Base-by-base conservation (phyloP, 148 eudicot genomes). In the Chenopodium album region DNA sequence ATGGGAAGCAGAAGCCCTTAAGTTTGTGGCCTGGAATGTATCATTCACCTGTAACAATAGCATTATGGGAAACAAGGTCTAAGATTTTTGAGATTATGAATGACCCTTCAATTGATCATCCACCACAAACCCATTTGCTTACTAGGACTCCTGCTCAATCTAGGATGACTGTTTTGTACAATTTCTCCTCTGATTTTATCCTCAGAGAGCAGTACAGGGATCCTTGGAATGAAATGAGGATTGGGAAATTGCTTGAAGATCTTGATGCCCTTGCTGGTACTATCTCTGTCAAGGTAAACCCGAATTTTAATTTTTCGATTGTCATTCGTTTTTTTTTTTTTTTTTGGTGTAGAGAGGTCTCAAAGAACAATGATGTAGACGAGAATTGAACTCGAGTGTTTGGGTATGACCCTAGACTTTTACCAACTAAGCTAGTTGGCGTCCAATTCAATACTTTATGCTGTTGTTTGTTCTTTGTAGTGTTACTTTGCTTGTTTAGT, bases 181-280 rank as follows among this genome's bases (percentile, higher is more conserved):
- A 90, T 63, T 96, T 96, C 73, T 92, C 98, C 0, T 86, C 81
- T 79, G 98, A 96, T 90, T 96, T 88, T 88, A 88, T 90, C 17
- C 77, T 94, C 32, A 90, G 99, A 63, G 98, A 96, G 77, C 99
- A 96, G 94, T 96, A 96, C 81, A 90, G 95, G 88, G 95, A 96
- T 84, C 89, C 98, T 12, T 92, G 97, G 94, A 91, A 92, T 86
- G 92, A 92, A 87, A 91, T 97, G 82, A 87, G 98, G 63, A 90
- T 94, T 88, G 98, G 98, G 82, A 97, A 92, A 77, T 85, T 97
- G 92, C 94, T 94, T 63, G 98, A 97, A 77, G 99, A 97, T 81
- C 99, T 97, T 84, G 99, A 97, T 92, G 98, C 99, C 29, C 89
- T 97, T 59, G 99, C 99, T 73, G 99, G 98, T 31, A 97, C 99